Evolutionary conservation across 352 stramenopile species (phyloP).

Genomic region (Phytopythium mirpurense): DNA sequence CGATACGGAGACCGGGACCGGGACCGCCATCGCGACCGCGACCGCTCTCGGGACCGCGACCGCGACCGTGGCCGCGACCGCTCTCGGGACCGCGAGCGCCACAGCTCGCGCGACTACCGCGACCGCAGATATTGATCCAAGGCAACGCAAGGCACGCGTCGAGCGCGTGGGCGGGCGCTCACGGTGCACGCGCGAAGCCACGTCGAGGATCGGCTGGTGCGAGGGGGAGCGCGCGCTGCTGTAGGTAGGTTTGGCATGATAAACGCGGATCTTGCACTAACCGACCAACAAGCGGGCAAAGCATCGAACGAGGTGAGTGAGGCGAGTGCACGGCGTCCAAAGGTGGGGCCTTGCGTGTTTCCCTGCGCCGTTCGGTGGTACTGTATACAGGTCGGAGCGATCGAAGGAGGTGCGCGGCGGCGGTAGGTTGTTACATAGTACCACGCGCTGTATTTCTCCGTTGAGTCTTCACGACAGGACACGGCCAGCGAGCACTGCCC

Average conservation of each 20-base stretch:
- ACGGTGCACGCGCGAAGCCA: no score
- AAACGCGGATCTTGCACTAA: background rate
- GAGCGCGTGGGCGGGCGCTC: no score
- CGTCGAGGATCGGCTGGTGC: no score
- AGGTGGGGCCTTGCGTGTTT: background rate
- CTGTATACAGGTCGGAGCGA: no score
- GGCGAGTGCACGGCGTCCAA: background rate
- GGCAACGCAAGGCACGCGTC: background rate
- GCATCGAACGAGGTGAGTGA: slow-evolving; percentile 3
- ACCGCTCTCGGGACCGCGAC: no score
- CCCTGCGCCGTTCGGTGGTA: no score
- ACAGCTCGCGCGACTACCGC: slow-evolving; percentile 42
- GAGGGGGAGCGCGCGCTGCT: no score
- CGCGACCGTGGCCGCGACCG: slow-evolving; percentile 14
- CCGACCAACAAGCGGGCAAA: slow-evolving; percentile 2
- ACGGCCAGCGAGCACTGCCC: background rate
- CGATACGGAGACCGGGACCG: slow-evolving; percentile 31
- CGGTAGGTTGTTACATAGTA: slow-evolving; percentile 3
- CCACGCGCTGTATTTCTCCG: background rate
- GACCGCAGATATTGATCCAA: slow-evolving; percentile 28
- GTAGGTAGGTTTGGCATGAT: slow-evolving; percentile 5
- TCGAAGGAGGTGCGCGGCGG: no score
- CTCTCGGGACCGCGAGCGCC: slow-evolving; percentile 31
- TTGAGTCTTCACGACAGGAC: no score
- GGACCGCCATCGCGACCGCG: slow-evolving; percentile 27